Evolutionary conservation across 495 filamentous ascomycete genomes (phyloP), one percentile per base, ranked within the genome.

Genomic region (Penicillium simplicissimum): DNA sequence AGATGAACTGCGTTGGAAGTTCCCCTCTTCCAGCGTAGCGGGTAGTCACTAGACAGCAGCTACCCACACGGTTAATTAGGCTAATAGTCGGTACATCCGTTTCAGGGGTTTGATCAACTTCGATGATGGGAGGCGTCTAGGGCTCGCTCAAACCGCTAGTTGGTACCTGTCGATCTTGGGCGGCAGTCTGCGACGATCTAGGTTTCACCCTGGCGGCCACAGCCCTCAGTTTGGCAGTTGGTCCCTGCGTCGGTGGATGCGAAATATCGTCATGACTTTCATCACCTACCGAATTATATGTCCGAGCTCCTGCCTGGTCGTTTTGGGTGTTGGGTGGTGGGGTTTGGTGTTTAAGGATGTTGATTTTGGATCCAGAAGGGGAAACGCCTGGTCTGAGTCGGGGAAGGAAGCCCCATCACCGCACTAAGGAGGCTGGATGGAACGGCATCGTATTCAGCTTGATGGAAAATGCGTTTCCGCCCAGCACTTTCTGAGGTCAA

Each of bases 111-210:
- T n/a, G n/a, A n/a, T n/a, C n/a, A n/a, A n/a, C n/a, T n/a, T 47
- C 43, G 23, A 47, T 25, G 43, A 19, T 9, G 40, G 55, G 55
- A 58, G 52, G 8, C 47, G 13, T 59, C 48, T 56, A 55, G 51
- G 37, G 14, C 17, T 56, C 28, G 31, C 19, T 42, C 53, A 61
- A 67, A 55, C 55, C 56, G 56, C 58, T 64, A 58, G 49, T 60
- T 35, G 47, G 63, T 67, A 47, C 37, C 58, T 58, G 65, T 61
- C 64, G 60, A 68, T 66, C 66, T 59, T 64, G 48, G 69, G 71
- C 69, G 71, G 71, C 63, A 70, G 58, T 65, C 63, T 74, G 70
- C 49, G 74, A 78, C 76, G 63, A 23, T 53, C 59, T 33, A 49
- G 48, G 76, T 78, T 78, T 76, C 76, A 76, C 60, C 55, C 21